These are phyloP conservation scores for Trichoderma sp. DNA, from an alignment of 2,329 filamentous ascomycete species.

Conservation along the genomic window DNA sequence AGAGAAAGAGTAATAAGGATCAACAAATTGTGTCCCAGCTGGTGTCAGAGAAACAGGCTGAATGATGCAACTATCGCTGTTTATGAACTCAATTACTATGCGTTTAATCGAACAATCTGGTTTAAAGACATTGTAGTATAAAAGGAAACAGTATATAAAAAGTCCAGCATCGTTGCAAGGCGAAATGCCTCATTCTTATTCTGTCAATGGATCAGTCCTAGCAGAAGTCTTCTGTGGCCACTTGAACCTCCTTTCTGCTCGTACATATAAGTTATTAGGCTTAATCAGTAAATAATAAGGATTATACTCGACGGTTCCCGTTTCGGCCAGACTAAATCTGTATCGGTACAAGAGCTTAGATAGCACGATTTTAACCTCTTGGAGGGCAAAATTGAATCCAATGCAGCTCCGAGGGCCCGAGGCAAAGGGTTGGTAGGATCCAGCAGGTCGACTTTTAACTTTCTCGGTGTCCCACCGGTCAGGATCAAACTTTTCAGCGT, in stretches of 20 bases:
- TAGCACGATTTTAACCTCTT: constrained; percentile 61
- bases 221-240: constrained; percentile 41
- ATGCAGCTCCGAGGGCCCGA: constrained; percentile 59
- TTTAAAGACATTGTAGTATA: neutral
- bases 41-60: neutral
- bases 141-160: neutral
- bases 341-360: constrained; percentile 61
- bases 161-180: neutral
- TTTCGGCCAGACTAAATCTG: constrained; percentile 51
- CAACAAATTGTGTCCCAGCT: neutral
- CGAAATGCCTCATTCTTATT: neutral
- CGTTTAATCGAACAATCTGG: no score
- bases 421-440: constrained; percentile 60
- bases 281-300: constrained; percentile 60
- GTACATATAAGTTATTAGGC: constrained; percentile 40
- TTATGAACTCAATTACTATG: no score
- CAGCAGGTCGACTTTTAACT: constrained; percentile 53
- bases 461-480: constrained; percentile 57
- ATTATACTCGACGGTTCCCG: constrained; percentile 57
- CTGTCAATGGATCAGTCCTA: neutral
- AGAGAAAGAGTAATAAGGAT: no score
- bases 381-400: constrained; percentile 64
- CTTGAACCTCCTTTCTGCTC: constrained; percentile 49
- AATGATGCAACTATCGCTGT: neutral
- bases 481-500: constrained; percentile 58